Conservation (phyloP, 257 asterid genomes). For the Echium plantagineum region DNA sequence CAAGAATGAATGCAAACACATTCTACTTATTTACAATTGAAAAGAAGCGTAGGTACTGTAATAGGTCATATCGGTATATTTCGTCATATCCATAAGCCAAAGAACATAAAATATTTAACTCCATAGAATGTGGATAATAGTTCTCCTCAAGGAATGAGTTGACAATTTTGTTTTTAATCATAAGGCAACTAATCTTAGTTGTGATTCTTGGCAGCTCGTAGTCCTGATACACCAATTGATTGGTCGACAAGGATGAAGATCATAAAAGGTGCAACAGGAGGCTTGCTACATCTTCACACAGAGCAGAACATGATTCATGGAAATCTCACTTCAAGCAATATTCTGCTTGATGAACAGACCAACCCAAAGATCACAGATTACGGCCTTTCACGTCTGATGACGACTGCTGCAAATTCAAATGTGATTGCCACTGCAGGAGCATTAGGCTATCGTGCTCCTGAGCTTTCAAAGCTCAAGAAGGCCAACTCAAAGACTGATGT, state of each 20-base stretch:
- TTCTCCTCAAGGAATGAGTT: not conserved
- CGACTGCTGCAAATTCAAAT: slow-evolving; percentile 76
- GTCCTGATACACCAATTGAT: slow-evolving; percentile 61
- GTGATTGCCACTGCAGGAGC: slow-evolving; percentile 92
- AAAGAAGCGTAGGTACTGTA: too few relatives aligned
- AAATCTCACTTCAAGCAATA: slow-evolving; percentile 83
- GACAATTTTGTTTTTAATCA: not conserved
- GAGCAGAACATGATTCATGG: slow-evolving; percentile 74
- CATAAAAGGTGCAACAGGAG: slow-evolving; percentile 70
- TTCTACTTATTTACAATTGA: too few relatives aligned
- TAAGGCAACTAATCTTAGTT: not conserved
- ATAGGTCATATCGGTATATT: too few relatives aligned
- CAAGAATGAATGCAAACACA: too few relatives aligned
- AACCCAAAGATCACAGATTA: slow-evolving; percentile 70
- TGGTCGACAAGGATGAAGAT: slow-evolving; percentile 82
- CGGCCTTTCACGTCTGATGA: slow-evolving; percentile 81
- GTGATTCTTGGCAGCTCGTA: slow-evolving; percentile 42
- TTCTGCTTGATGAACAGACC: slow-evolving; percentile 55
- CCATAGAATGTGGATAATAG: too few relatives aligned
- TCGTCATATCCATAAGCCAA: too few relatives aligned
- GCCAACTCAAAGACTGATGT: slow-evolving; percentile 83
- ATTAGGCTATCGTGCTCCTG: slow-evolving; percentile 89
- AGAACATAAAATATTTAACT: too few relatives aligned
- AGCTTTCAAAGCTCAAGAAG: slow-evolving; percentile 80
- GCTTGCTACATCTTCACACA: slow-evolving; percentile 68